A percentile compares a stretch with the other conserved stretches of the same genome.
These are phyloP conservation scores for Batkoa obscura DNA, from an alignment of 371 early-diverging fungal genomes.

Conservation along the genomic window DNA sequence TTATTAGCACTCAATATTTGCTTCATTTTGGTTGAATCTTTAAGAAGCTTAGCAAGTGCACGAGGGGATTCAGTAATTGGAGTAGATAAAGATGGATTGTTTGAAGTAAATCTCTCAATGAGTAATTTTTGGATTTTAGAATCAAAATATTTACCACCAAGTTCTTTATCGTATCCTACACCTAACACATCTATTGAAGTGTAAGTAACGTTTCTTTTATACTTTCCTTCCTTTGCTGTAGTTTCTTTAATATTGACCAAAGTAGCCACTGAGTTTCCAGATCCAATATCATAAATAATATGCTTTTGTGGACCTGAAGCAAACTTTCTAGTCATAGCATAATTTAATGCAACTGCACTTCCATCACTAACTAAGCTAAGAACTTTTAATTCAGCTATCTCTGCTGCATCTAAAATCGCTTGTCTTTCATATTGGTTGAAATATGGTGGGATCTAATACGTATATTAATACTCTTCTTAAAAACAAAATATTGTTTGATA, in stretches of 20 bases:
- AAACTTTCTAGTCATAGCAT: conserved; percentile 57
- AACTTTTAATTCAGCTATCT: conserved; percentile 72
- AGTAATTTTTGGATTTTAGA: conserved; percentile 52
- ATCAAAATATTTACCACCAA: conserved; percentile 84
- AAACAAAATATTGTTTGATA: neutral
- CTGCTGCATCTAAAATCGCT: conserved; percentile 84
- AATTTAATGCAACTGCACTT: conserved; percentile 89
- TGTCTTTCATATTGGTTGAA: conserved; percentile 78
- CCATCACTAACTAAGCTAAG: conserved; percentile 76
- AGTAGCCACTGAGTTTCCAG: conserved; percentile 78
- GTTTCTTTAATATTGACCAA: conserved; percentile 58
- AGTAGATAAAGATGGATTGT: conserved; percentile 14
- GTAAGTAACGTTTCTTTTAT: conserved; percentile 20
- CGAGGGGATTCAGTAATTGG: conserved; percentile 32
- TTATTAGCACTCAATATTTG: conserved; percentile 86
- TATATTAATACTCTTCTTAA: neutral
- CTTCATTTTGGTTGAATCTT: conserved; percentile 87
- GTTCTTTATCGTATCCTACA: conserved; percentile 58
- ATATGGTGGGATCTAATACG: conserved; percentile 61
- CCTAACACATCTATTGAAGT: conserved; percentile 61
- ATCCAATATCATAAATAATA: conserved; percentile 93
- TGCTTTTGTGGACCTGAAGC: conserved; percentile 51
- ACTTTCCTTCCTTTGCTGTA: conserved; percentile 32
- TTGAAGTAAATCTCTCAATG: conserved; percentile 37
- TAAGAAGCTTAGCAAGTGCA: conserved; percentile 72